Evolutionary conservation across 768 basidiomycete genomes (phyloP).

Genomic region (Boletus pseudopeckii): DNA sequence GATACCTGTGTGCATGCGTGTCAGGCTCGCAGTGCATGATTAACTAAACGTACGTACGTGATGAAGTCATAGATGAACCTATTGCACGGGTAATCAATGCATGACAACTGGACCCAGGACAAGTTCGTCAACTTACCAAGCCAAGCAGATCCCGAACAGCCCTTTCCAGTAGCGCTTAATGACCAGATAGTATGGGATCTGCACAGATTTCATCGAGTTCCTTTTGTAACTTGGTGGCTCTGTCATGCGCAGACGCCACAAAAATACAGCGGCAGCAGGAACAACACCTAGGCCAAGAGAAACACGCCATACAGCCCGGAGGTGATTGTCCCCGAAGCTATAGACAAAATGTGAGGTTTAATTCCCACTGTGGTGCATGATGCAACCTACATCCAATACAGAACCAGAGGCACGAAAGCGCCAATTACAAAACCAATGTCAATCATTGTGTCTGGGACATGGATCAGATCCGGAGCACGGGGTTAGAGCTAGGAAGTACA

Average conservation of each 20-base stretch:
- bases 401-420: conserved; percentile 78
- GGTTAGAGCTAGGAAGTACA: conserved; percentile 17
- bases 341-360: background rate
- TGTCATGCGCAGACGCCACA: conserved; percentile 84
- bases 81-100: background rate
- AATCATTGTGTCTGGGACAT: conserved; percentile 69
- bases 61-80: conserved; percentile 84
- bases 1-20: conserved; percentile 43
- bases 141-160: conserved; percentile 69
- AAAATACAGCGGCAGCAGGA: conserved; percentile 75
- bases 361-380: background rate
- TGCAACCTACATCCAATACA: conserved; percentile 78
- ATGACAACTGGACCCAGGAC: background rate
- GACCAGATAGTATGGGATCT: conserved; percentile 74
- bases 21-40: background rate
- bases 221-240: conserved; percentile 73
- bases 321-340: conserved; percentile 75
- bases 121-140: conserved; percentile 49
- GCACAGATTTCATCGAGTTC: conserved; percentile 73
- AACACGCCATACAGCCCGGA: conserved; percentile 83
- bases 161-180: conserved; percentile 76
- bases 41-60: conserved; percentile 41
- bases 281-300: conserved; percentile 82
- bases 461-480: background rate
- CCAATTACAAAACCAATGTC: conserved; percentile 79